Evolutionary conservation across 129 eudicot species (phyloP), one percentile per base, ranked within the genome.

Genomic region (Flaveria brownii): DNA sequence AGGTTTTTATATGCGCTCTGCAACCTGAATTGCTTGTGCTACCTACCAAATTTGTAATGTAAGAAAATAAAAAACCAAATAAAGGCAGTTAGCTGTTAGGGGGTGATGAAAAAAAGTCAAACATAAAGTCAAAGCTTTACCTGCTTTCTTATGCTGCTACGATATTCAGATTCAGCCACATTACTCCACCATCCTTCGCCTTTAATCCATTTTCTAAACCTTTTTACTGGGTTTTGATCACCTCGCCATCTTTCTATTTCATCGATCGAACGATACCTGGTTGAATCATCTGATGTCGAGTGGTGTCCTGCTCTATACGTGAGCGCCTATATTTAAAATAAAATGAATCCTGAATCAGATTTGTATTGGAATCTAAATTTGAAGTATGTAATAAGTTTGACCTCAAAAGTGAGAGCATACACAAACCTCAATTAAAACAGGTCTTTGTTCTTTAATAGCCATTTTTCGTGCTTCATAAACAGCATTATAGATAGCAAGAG

Each of bases 291-390:
- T 4, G 96, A 91, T 22, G 98, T 91, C 0, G 97, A 77, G 83
- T 93, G 98, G 84, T 90, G 97, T 62, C 98, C 96, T 46, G 85
- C 88, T 84, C 98, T 82, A 71, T 93, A 93, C 22, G 98, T 91
- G 51, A 93, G 88, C 57, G 96, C 97, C 98, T 93, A 66, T 23
- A 28, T 11, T 60, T 5, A 1, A 57, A 49, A 49, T 20, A 7
- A 1, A 7, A 4, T 25, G 5, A 28, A 23, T 23, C 45, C 17
- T 15, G 46, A 42, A 10, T 17, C 15, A 69, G 45, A 56, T 39
- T 56, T 23, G 17, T 9, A 60, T 43, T 14, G 20, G 11, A 46
- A 49, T 5, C 46, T n/a, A 61, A 60, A 47, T 13, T 0, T 0
- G 14, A 30, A 5, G 5, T 30, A n/a, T 41, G 61, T 46, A 74